Evolutionary conservation across 2,329 filamentous ascomycete genomes (phyloP).

Genomic region (Exophiala oligosperma): DNA sequence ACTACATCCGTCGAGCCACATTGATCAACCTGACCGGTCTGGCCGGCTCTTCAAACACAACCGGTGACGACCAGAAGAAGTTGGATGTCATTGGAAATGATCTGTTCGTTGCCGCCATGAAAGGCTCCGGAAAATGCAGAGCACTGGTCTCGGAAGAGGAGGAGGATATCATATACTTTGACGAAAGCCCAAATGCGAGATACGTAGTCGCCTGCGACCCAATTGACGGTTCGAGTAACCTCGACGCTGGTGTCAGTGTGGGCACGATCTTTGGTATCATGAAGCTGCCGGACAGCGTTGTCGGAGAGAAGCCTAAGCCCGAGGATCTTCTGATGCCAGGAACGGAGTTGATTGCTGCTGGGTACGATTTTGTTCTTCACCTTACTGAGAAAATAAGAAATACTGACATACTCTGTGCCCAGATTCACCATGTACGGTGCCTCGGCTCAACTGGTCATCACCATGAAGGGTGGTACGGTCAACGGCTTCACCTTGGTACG

Average conservation of each 20-base stretch:
- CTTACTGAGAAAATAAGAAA: neutral
- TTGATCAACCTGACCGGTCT: constrained; percentile 94
- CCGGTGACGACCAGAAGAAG: constrained; percentile 99
- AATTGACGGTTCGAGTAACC: constrained; percentile 95
- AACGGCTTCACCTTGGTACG: constrained; percentile 86
- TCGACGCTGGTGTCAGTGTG: constrained; percentile 87
- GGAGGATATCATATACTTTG: constrained; percentile 86
- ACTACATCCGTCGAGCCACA: constrained; percentile 96
- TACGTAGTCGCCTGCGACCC: constrained; percentile 97
- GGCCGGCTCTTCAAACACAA: constrained; percentile 90
- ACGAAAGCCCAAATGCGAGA: constrained; percentile 69
- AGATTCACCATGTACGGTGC: constrained; percentile 99
- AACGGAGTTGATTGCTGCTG: constrained; percentile 76
- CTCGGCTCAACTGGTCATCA: constrained; percentile 92
- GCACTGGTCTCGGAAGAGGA: constrained; percentile 98
- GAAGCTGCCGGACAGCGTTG: constrained; percentile 72
- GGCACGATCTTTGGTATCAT: constrained; percentile 96
- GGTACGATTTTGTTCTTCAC: constrained; percentile 16
- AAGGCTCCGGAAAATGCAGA: constrained; percentile 83
- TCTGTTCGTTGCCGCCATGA: constrained; percentile 94
- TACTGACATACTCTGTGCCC: constrained; percentile 41
- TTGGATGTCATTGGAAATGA: constrained; percentile 99
- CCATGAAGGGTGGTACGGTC: constrained; percentile 87
- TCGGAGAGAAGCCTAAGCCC: constrained; percentile 57
- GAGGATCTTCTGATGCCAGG: constrained; percentile 85